Percentiles rank a stretch among this genome's conserved stretches.
Conservation (phyloP, 805 yeast species). For the Wickerhamomyces canadensis region DNA sequence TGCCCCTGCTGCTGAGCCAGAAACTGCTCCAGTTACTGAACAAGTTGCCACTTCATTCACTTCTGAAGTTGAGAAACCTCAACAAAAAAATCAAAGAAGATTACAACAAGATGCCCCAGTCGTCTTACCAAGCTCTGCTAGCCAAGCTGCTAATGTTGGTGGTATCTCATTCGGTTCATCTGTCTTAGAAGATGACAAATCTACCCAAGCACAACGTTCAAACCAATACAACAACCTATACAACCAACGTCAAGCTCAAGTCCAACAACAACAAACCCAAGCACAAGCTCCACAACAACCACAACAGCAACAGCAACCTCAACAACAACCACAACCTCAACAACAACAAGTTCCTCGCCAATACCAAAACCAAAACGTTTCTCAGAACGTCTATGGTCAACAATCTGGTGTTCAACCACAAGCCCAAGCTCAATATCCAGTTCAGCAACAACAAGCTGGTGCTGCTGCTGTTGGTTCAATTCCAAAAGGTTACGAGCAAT, state of each 20-base stretch:
- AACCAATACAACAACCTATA: conserved; percentile 1
- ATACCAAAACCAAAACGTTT: conserved; percentile 8
- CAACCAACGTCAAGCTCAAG: conserved; percentile 11
- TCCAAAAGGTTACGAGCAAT: conserved; percentile 31
- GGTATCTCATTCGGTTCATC: conserved; percentile 64
- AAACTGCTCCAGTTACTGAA: conserved; percentile 19
- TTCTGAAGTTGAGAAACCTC: conserved; percentile 20
- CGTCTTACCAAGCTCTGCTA: conserved; percentile 47
- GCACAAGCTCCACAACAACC: conserved; percentile 18
- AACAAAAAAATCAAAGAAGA: conserved; percentile 28
- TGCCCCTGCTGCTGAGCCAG: no score
- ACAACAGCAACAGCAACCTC: conserved; percentile 6
- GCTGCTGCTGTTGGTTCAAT: no score
- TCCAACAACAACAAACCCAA: conserved; percentile 8
- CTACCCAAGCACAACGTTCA: conserved; percentile 14
- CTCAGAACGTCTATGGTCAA: conserved; percentile 6
- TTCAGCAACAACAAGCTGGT: conserved; percentile 13
- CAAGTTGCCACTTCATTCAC: no score
- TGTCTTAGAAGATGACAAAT: conserved; percentile 32
- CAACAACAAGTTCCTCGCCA: conserved; percentile 17
- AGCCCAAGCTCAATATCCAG: conserved; percentile 13
- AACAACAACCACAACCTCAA: conserved; percentile 15
- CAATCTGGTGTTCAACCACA: conserved; percentile 12
- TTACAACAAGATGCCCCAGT: conserved; percentile 39
- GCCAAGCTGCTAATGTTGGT: conserved; percentile 33